Evolutionary conservation across 208 protist genomes (phyloP).

Genomic region (Angomonas ambiguus): DNA sequence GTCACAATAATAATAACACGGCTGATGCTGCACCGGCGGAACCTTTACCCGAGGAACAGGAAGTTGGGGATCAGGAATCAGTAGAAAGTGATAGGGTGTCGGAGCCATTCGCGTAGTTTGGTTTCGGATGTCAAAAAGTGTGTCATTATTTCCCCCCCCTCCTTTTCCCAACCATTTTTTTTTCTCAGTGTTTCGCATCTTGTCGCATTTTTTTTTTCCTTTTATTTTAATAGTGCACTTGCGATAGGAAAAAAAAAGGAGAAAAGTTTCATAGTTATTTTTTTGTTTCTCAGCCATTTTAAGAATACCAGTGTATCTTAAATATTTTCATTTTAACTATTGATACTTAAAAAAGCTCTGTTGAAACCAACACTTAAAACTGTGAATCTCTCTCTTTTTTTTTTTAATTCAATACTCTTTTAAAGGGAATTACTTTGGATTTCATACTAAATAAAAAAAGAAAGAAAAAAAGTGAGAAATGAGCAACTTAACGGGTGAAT

Average conservation of each 20-base stretch:
- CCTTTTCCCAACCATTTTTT: constrained; percentile 14
- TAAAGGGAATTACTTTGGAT: background rate
- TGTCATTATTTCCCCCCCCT: constrained; percentile 9
- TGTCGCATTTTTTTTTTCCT: constrained; percentile 1
- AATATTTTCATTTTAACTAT: background rate
- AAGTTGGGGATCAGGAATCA: background rate
- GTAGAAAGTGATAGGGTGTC: constrained; percentile 2
- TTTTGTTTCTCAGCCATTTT: background rate
- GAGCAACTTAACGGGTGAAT: background rate
- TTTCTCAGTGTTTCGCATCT: constrained; percentile 6
- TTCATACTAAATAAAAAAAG: background rate
- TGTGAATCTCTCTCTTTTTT: no score
- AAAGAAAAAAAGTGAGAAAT: background rate
- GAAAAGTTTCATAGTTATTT: constrained; percentile 5
- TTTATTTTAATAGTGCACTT: background rate
- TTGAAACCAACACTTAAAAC: no score
- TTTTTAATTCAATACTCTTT: background rate
- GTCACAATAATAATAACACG: background rate
- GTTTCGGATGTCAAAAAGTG: background rate
- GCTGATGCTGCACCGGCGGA: background rate
- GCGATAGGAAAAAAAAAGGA: background rate
- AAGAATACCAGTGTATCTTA: background rate
- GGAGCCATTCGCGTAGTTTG: background rate
- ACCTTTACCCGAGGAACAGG: constrained; percentile 6
- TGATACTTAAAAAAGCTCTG: no score